These are phyloP conservation scores for Trichomonas vaginalis DNA, from an alignment of 208 protist genomes.

Conservation along the genomic window DNA sequence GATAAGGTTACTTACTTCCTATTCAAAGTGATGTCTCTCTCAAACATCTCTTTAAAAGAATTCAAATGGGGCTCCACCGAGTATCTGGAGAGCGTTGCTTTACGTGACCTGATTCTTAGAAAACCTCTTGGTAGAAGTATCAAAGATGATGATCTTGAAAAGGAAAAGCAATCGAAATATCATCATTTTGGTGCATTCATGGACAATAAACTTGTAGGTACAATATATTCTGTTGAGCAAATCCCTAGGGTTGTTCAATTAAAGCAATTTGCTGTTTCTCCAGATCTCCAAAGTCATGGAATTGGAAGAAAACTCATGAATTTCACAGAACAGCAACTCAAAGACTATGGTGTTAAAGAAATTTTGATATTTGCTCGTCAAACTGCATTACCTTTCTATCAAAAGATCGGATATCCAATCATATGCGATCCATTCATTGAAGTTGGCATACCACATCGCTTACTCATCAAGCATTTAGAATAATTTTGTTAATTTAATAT, in stretches of 20 bases:
- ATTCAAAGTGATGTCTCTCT: no score
- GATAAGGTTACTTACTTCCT: no score
- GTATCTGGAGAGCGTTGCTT: not conserved
- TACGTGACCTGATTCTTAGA: not conserved
- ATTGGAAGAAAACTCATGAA: not conserved
- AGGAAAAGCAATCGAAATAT: not conserved
- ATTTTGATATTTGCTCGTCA: not conserved
- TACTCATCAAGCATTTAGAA: not conserved
- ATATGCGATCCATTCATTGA: not conserved
- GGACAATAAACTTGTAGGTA: not conserved
- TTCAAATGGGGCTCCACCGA: not conserved
- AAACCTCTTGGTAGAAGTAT: not conserved
- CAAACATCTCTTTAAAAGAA: not conserved
- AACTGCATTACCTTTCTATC: not conserved
- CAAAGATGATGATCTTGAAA: not conserved
- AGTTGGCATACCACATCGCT: not conserved
- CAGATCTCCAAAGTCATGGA: not conserved
- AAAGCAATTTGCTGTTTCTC: not conserved
- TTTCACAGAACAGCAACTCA: not conserved
- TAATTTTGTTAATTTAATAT: not conserved
- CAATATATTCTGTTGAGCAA: not conserved
- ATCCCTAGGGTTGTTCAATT: not conserved
- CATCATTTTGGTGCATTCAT: not conserved
- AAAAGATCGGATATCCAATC: not conserved
- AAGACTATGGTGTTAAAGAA: not conserved